phyloP scores from a whole-genome alignment of 768 basidiomycete genomes.

The Coprinellus micaceus region DNA sequence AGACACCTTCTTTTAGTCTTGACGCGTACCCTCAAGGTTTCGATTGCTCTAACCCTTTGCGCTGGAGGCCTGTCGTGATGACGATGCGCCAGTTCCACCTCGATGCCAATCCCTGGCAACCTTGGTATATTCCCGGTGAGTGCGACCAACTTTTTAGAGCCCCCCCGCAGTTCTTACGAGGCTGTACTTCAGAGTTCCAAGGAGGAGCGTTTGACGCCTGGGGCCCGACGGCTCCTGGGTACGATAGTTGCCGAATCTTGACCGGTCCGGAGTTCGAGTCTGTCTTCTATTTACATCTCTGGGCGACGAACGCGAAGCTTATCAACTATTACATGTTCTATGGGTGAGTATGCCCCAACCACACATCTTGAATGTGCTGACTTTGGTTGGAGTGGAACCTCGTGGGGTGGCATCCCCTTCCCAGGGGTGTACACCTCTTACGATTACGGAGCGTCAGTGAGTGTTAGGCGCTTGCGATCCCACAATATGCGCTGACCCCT shows the following conservation, averaged over 20 bases:
- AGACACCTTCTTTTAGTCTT: slow-evolving; percentile 28
- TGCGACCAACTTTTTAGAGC: slow-evolving; percentile 3
- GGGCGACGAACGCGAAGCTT: slow-evolving; percentile 79
- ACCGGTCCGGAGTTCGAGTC: slow-evolving; percentile 74
- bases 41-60: slow-evolving; percentile 70
- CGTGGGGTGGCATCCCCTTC: slow-evolving; percentile 80
- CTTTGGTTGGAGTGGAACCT: slow-evolving; percentile 58
- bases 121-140: slow-evolving; percentile 69
- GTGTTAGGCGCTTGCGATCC: not conserved
- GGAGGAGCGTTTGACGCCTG: slow-evolving; percentile 80
- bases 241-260: slow-evolving; percentile 57
- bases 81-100: slow-evolving; percentile 57
- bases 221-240: slow-evolving; percentile 72
- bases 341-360: slow-evolving; percentile 49
- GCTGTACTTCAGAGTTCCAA: slow-evolving; percentile 65
- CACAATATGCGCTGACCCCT: not conserved
- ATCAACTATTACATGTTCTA: slow-evolving; percentile 86
- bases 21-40: slow-evolving; percentile 78
- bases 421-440: slow-evolving; percentile 78
- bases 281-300: slow-evolving; percentile 75
- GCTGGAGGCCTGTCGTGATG: slow-evolving; percentile 67
- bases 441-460: slow-evolving; percentile 70
- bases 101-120: slow-evolving; percentile 46
- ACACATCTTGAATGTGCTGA: not conserved
- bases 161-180: not conserved